These are phyloP conservation scores for Elsinoe perseae DNA, from an alignment of 2,329 filamentous ascomycete species.

Conservation along the genomic window DNA sequence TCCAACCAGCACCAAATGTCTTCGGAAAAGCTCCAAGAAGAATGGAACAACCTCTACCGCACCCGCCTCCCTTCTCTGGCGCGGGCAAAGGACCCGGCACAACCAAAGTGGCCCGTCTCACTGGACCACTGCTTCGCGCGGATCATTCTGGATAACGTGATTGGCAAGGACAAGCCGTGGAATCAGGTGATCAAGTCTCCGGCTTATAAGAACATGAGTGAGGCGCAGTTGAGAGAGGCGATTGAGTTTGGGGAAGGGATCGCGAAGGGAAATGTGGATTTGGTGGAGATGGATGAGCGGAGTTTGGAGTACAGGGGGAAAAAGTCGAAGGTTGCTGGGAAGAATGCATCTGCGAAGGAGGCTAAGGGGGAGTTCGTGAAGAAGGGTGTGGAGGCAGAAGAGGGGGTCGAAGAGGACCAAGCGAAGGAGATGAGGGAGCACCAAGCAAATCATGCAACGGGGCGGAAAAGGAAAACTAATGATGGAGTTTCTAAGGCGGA, in stretches of 20 bases:
- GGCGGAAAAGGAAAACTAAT: neutral
- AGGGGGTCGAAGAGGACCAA: neutral
- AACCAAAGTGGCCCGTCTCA: constrained; percentile 37
- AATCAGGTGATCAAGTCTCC: constrained; percentile 35
- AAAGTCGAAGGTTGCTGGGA: constrained; percentile 17
- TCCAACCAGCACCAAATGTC: too few species aligned
- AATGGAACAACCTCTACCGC: constrained; percentile 9
- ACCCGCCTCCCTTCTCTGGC: constrained; percentile 4
- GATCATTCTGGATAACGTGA: constrained; percentile 38
- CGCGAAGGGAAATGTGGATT: constrained; percentile 30
- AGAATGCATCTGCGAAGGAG: constrained; percentile 2
- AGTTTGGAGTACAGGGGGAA: constrained; percentile 37
- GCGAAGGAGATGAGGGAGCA: neutral
- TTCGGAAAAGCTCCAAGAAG: neutral
- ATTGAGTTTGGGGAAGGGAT: constrained; percentile 35
- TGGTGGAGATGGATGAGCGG: constrained; percentile 34
- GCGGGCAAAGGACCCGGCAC: constrained; percentile 19
- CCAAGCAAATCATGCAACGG: neutral
- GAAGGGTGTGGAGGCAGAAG: neutral
- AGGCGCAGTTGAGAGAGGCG: constrained; percentile 31
- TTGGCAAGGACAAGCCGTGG: constrained; percentile 37
- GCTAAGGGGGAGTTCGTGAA: neutral
- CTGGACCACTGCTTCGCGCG: constrained; percentile 41
- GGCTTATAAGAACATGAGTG: constrained; percentile 38
- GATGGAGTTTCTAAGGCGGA: neutral